Conservation (phyloP, 345 rosid genomes). For the Lenwebbia sp. region DNA sequence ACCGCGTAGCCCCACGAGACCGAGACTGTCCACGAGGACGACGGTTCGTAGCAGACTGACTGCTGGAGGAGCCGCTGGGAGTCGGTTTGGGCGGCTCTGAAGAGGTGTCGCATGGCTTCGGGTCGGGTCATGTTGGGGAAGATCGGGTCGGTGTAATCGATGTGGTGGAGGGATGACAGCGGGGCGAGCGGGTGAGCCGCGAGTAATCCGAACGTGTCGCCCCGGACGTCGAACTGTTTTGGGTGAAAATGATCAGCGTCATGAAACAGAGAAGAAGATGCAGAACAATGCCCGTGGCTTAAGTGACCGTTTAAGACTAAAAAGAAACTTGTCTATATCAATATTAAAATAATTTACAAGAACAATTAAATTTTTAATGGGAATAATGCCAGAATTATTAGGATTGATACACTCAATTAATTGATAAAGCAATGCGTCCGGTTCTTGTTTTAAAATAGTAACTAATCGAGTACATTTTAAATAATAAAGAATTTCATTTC, state of each 20-base stretch:
- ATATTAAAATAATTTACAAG: neutral
- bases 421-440: neutral
- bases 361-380: neutral
- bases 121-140: constrained; percentile 61
- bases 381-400: neutral
- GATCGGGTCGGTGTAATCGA: constrained; percentile 47
- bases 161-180: constrained; percentile 66
- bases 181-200: constrained; percentile 65
- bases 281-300: neutral
- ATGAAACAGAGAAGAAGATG: neutral
- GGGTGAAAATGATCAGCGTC: neutral
- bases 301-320: neutral
- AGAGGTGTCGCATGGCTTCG: constrained; percentile 42
- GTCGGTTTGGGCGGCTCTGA: constrained; percentile 42
- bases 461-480: neutral
- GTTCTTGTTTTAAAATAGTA: neutral
- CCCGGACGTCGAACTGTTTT: constrained; percentile 61
- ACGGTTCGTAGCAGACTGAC: constrained; percentile 73
- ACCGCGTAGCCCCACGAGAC: constrained; percentile 84
- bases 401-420: neutral
- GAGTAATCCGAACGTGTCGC: constrained; percentile 60
- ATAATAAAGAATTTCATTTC: neutral
- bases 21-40: constrained; percentile 75
- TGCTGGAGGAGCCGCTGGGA: constrained; percentile 58
- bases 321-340: neutral